phyloP scores from a whole-genome alignment of 1,284 basidiomycete species.

The Marasmius oreades region DNA sequence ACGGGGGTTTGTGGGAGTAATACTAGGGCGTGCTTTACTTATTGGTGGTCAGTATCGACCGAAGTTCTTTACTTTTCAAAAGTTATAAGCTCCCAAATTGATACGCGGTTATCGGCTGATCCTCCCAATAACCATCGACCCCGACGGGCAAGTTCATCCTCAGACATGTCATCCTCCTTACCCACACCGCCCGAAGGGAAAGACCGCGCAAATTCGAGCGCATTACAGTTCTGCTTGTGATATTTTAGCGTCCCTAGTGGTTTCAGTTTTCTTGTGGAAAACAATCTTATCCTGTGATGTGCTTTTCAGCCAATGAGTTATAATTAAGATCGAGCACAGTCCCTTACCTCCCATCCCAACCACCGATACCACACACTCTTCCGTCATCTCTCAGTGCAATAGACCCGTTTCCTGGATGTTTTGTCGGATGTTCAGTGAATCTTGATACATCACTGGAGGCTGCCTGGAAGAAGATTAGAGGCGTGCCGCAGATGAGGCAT shows the following conservation, averaged over 20 bases:
- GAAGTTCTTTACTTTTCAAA: conserved; percentile 42
- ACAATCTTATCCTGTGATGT: conserved; percentile 63
- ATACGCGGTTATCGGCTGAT: conserved; percentile 71
- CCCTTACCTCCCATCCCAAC: conserved; percentile 85
- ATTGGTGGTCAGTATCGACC: too few species aligned
- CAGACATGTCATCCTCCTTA: conserved; percentile 47
- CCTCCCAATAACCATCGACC: conserved; percentile 70
- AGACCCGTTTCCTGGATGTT: conserved; percentile 73
- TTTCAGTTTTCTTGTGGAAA: conserved; percentile 73
- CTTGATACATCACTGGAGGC: conserved; percentile 17
- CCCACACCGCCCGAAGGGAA: conserved; percentile 30
- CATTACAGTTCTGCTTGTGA: conserved; percentile 74
- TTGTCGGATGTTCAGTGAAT: conserved; percentile 51
- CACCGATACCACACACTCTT: conserved; percentile 75
- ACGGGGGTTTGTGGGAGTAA: too few species aligned
- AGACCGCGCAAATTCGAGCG: conserved; percentile 60
- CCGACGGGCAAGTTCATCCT: conserved; percentile 49
- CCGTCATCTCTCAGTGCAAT: conserved; percentile 75
- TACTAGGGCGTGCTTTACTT: too few species aligned
- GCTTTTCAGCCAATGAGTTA: too few species aligned
- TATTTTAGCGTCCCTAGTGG: conserved; percentile 75
- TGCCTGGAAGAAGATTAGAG: not conserved
- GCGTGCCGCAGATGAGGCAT: not conserved
- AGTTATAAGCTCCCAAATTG: conserved; percentile 75
- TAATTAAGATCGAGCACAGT: not conserved